Evolutionary conservation across 257 asterid genomes (phyloP).

Genomic region (Solanum ossicruentum): DNA sequence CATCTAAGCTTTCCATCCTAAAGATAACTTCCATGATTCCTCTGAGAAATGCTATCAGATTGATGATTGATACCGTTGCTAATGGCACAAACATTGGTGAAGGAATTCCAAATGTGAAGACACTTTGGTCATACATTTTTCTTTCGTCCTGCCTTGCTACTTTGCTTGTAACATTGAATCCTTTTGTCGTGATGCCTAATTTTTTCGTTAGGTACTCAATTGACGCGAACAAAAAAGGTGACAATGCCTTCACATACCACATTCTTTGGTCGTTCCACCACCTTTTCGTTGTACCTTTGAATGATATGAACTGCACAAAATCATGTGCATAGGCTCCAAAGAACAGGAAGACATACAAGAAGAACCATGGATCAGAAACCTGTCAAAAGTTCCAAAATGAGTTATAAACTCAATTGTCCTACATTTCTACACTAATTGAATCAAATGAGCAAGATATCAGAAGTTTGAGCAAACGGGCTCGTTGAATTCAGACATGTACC

Average conservation of each 20-base stretch:
- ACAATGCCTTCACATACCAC: constrained; percentile 30
- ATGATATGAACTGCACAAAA: background rate
- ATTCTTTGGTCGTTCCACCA: constrained; percentile 53
- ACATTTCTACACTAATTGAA: background rate
- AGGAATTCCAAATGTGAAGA: constrained; percentile 25
- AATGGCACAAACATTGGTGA: constrained; percentile 33
- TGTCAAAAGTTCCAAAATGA: background rate
- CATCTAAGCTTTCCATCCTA: constrained; percentile 1
- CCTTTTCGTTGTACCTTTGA: background rate
- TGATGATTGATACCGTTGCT: constrained; percentile 11
- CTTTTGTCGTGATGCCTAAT: constrained; percentile 25
- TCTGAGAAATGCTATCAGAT: constrained; percentile 6
- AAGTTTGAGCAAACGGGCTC: background rate
- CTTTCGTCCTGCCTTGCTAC: constrained; percentile 25
- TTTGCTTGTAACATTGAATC: constrained; percentile 38
- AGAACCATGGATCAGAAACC: constrained; percentile 4
- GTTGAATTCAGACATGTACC: background rate
- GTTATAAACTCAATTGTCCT: background rate
- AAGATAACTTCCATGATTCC: constrained; percentile 3
- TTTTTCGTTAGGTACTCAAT: constrained; percentile 15
- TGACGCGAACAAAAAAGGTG: constrained; percentile 14
- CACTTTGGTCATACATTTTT: constrained; percentile 25
- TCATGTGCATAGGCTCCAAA: constrained; percentile 10
- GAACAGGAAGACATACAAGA: background rate
- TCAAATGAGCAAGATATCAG: background rate